Evolutionary conservation across 306 rosid genomes (phyloP).

Genomic region (Cucumis melo): DNA sequence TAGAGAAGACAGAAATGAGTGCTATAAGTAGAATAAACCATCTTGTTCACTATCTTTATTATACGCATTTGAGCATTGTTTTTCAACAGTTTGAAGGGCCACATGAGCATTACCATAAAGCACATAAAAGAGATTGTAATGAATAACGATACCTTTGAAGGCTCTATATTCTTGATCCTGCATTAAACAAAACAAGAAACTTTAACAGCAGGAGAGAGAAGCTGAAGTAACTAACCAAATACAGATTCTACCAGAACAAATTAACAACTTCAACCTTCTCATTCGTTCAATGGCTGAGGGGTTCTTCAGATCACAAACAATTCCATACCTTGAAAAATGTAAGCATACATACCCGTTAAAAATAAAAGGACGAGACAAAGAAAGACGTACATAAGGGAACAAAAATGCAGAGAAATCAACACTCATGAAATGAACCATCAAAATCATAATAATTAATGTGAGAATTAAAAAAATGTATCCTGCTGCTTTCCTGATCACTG

Average conservation of each 20-base stretch:
- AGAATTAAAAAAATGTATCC: background rate
- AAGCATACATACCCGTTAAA: background rate
- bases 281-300: conserved; percentile 78
- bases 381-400: background rate
- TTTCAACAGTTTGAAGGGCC: background rate
- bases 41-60: background rate
- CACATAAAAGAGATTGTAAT: conserved; percentile 5
- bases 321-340: conserved; percentile 47
- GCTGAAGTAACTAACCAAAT: background rate
- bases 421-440: background rate
- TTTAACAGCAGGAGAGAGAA: conserved; percentile 15
- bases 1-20: background rate
- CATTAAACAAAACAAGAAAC: conserved; percentile 22
- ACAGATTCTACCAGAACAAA: background rate
- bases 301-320: conserved; percentile 75
- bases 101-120: background rate
- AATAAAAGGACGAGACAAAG: background rate
- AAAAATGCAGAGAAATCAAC: background rate
- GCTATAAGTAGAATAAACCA: background rate
- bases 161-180: conserved; percentile 83
- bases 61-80: background rate
- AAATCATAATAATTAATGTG: background rate
- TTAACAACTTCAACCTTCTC: conserved; percentile 40
- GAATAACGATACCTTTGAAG: conserved; percentile 44
- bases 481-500: background rate